These are phyloP conservation scores for Lunasporangiospora selenospora DNA, from an alignment of 192 early-diverging fungal genomes.

Conservation along the genomic window DNA sequence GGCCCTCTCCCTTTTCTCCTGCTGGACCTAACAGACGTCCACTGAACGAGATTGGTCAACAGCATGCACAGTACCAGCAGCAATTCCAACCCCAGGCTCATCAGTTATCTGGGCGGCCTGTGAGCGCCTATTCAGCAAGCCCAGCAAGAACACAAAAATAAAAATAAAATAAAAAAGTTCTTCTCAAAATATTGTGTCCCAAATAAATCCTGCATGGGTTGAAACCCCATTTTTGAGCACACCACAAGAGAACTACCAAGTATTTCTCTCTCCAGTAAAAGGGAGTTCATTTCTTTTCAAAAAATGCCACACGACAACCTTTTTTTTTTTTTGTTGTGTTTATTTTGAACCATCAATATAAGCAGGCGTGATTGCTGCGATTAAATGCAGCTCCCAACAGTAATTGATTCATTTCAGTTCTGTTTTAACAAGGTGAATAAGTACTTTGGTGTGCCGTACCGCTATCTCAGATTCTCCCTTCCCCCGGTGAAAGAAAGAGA, in stretches of 20 bases:
- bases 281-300: not conserved
- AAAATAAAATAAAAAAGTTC: not conserved
- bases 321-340: constrained; percentile 43
- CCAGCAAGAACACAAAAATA: not conserved
- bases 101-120: not conserved
- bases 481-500: not conserved
- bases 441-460: constrained; percentile 52
- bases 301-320: not conserved
- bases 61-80: too few relatives aligned
- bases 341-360: constrained; percentile 53
- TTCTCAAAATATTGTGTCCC: not conserved
- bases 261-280: not conserved
- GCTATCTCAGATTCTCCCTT: too few relatives aligned
- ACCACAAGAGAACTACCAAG: not conserved
- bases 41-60: too few relatives aligned
- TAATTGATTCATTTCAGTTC: constrained; percentile 37
- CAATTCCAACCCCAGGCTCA: not conserved
- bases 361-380: constrained; percentile 51
- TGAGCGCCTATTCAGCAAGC: constrained; percentile 17
- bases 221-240: not conserved
- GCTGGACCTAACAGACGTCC: too few relatives aligned
- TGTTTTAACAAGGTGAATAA: constrained; percentile 30
- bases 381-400: constrained; percentile 52
- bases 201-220: not conserved
- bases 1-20: not conserved